Conservation (phyloP, 2,329 filamentous ascomycete genomes). For the Verticillium tricorpus region DNA sequence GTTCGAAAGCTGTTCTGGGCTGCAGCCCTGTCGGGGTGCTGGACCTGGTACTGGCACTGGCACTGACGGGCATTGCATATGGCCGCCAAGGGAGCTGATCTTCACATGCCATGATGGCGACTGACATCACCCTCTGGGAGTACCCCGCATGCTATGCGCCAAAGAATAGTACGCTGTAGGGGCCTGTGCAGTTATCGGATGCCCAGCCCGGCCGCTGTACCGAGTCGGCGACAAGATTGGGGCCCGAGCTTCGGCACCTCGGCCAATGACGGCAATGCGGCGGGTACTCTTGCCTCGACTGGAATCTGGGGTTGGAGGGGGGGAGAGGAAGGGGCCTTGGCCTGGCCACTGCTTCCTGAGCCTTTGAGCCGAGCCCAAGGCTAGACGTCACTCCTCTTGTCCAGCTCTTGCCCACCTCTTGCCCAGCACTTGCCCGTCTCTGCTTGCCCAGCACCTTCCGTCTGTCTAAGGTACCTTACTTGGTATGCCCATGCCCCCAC, state of each 20-base stretch:
- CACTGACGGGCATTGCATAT: not conserved
- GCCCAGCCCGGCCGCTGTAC: not conserved
- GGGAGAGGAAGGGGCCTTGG: not conserved
- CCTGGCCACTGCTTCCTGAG: slow-evolving; percentile 6
- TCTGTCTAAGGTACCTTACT: too few relatives aligned
- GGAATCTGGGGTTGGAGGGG: not conserved
- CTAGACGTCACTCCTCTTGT: slow-evolving; percentile 2
- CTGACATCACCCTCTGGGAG: not conserved
- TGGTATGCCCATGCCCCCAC: too few relatives aligned
- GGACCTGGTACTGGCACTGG: too few relatives aligned
- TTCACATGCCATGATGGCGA: not conserved
- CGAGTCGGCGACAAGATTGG: not conserved
- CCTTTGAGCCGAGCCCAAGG: slow-evolving; percentile 31
- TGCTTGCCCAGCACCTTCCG: too few relatives aligned
- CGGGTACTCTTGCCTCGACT: not conserved
- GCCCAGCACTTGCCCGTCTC: not conserved
- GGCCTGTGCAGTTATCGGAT: not conserved
- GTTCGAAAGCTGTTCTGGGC: too few relatives aligned
- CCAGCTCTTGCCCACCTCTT: not conserved
- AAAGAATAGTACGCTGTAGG: not conserved
- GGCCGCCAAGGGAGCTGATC: not conserved
- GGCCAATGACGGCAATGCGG: slow-evolving; percentile 37
- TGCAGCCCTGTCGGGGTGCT: too few relatives aligned
- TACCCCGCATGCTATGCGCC: not conserved
- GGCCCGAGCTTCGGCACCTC: slow-evolving; percentile 34